Evolutionary conservation across 2,329 filamentous ascomycete genomes (phyloP).

Genomic region (Colletotrichum sojae): DNA sequence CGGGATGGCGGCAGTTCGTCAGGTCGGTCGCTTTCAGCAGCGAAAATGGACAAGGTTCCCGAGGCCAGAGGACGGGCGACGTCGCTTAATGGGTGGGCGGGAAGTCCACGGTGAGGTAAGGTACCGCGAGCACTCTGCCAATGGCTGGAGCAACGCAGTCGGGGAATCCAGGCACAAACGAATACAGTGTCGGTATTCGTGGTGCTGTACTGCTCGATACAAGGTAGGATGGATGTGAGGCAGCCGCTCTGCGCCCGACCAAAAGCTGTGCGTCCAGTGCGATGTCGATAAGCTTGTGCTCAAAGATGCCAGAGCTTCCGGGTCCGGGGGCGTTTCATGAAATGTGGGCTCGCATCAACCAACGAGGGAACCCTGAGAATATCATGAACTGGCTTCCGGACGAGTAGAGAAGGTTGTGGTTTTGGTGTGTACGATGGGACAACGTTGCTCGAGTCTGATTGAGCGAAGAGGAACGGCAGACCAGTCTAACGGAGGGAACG

Average conservation of each 20-base stretch:
- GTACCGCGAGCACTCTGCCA: constrained; percentile 19
- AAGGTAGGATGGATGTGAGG: constrained; percentile 8
- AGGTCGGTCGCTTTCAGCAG: constrained; percentile 34
- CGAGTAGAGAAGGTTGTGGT: constrained; percentile 25
- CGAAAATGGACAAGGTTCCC: constrained; percentile 25
- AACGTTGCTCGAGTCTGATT: constrained; percentile 27
- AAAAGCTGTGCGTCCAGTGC: constrained; percentile 25
- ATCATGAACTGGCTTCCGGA: constrained; percentile 21
- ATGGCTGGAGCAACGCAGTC: background rate
- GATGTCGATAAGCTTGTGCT: constrained; percentile 39
- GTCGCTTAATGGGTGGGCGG: constrained; percentile 23
- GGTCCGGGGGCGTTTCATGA: constrained; percentile 42
- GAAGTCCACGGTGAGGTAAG: background rate
- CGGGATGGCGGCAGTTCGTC: constrained; percentile 35
- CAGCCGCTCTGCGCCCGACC: constrained; percentile 31
- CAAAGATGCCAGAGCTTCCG: constrained; percentile 42
- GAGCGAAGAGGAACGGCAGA: constrained; percentile 22
- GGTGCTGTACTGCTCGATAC: background rate
- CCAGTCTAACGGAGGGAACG: constrained; percentile 19
- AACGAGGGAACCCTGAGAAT: constrained; percentile 29
- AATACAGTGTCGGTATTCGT: constrained; percentile 10
- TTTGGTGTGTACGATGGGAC: constrained; percentile 36
- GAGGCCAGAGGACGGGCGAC: constrained; percentile 18
- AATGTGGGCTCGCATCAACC: constrained; percentile 39
- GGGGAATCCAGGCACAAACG: background rate